Evolutionary conservation across 257 asterid species (phyloP).

Genomic region (Rubia yunnanensis): DNA sequence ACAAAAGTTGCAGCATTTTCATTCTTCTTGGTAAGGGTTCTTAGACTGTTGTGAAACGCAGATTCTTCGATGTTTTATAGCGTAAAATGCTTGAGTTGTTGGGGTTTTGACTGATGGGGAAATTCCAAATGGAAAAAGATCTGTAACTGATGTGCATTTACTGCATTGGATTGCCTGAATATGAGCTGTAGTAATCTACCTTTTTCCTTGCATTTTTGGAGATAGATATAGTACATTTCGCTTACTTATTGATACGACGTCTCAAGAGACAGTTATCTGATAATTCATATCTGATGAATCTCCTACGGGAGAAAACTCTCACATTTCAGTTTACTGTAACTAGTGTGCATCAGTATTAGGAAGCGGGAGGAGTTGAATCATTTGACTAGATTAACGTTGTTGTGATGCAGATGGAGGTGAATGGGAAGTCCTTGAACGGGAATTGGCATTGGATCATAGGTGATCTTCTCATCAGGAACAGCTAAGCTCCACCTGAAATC

Average conservation of each 20-base stretch:
- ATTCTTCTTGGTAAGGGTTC: neutral
- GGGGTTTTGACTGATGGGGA: neutral
- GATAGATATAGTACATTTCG: too few species aligned
- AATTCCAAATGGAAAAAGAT: neutral
- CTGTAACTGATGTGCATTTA: neutral
- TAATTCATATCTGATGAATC: too few species aligned
- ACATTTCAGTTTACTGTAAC: neutral
- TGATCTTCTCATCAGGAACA: conserved; percentile 31
- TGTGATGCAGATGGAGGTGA: conserved; percentile 14
- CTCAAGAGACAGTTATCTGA: too few species aligned
- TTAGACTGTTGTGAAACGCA: too few species aligned
- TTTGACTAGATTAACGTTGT: neutral
- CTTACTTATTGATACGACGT: too few species aligned
- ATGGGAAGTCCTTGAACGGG: conserved; percentile 33
- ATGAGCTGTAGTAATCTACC: neutral
- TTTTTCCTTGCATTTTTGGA: too few species aligned
- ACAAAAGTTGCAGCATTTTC: neutral
- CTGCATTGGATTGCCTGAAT: neutral
- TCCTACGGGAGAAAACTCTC: too few species aligned
- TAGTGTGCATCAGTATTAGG: neutral
- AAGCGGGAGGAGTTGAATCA: neutral
- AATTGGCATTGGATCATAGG: conserved; percentile 26
- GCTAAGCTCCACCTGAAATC: conserved; percentile 25
- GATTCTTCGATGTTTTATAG: too few species aligned
- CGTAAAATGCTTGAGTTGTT: too few species aligned